phyloP scores from a whole-genome alignment of 2,329 filamentous ascomycete species.

The Colletotrichum sp. region DNA sequence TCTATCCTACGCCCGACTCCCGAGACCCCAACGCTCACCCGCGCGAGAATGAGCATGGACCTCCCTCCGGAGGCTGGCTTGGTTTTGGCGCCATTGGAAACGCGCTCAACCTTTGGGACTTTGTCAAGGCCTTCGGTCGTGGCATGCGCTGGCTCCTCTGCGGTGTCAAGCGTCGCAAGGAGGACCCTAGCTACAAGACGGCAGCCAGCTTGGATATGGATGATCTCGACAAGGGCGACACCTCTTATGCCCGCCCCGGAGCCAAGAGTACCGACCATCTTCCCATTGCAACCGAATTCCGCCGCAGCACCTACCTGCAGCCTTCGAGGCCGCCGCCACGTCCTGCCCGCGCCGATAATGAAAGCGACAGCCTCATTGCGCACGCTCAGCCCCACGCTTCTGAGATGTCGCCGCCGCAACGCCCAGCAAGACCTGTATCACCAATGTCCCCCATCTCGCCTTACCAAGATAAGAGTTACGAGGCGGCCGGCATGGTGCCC shows the following conservation, averaged over 20 bases:
- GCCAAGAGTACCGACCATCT: slow-evolving; percentile 42
- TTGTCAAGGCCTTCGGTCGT: slow-evolving; percentile 79
- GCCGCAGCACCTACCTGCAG: slow-evolving; percentile 31
- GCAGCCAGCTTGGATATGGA: slow-evolving; percentile 42
- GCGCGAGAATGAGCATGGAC: slow-evolving; percentile 46
- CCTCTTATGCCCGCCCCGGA: slow-evolving; percentile 26
- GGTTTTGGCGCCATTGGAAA: slow-evolving; percentile 72
- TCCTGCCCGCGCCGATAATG: slow-evolving; percentile 29
- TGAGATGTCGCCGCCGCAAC: slow-evolving; percentile 10
- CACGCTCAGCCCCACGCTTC: slow-evolving; percentile 31
- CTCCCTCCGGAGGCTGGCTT: slow-evolving; percentile 68
- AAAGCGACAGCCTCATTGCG: slow-evolving; percentile 50
- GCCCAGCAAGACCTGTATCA: background rate
- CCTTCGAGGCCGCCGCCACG: slow-evolving; percentile 24
- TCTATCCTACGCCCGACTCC: slow-evolving; percentile 51
- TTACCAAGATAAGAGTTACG: slow-evolving; percentile 7
- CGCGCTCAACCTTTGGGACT: slow-evolving; percentile 82
- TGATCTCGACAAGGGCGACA: slow-evolving; percentile 36
- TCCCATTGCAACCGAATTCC: slow-evolving; percentile 43
- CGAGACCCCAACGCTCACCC: slow-evolving; percentile 43
- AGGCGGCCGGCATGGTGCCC: background rate
- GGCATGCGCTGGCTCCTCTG: slow-evolving; percentile 83
- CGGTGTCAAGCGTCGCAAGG: slow-evolving; percentile 66
- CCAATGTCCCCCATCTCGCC: slow-evolving; percentile 8
- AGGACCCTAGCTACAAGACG: slow-evolving; percentile 55